A percentile compares a stretch with the other conserved stretches of the same genome.
These are phyloP conservation scores for Lactarius tabidus DNA, from an alignment of 768 basidiomycete genomes.

Conservation along the genomic window DNA sequence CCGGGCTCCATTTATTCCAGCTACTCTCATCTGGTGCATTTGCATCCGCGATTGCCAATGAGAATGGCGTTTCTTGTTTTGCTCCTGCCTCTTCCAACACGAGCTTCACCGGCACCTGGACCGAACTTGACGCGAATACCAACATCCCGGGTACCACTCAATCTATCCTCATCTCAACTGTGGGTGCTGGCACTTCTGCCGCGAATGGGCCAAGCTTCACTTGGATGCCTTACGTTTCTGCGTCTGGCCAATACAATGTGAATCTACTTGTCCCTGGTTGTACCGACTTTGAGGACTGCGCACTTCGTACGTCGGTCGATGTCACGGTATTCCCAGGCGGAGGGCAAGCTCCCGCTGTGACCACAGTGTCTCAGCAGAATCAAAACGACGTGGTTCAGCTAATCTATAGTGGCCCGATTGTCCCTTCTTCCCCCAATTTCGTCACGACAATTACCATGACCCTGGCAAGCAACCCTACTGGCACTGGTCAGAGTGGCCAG, in stretches of 20 bases:
- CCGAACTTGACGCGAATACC: conserved; percentile 56
- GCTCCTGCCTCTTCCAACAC: conserved; percentile 71
- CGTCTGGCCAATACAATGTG: conserved; percentile 80
- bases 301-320: conserved; percentile 71
- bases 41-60: conserved; percentile 60
- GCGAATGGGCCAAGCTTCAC: conserved; percentile 73
- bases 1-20: conserved; percentile 89
- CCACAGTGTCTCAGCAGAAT: conserved; percentile 72
- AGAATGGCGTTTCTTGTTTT: conserved; percentile 71
- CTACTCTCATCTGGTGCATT: conserved; percentile 90
- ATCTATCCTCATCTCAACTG: conserved; percentile 62
- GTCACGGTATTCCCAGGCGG: conserved; percentile 79
- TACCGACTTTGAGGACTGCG: conserved; percentile 72
- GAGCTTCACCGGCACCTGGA: conserved; percentile 68
- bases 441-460: conserved; percentile 71
- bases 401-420: conserved; percentile 80
- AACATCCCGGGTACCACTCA: conserved; percentile 78
- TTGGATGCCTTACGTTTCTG: conserved; percentile 90
- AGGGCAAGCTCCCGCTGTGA: conserved; percentile 58
- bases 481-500: conserved; percentile 58
- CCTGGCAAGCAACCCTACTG: conserved; percentile 60
- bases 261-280: conserved; percentile 89
- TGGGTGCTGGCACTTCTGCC: conserved; percentile 59
- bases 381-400: conserved; percentile 51
- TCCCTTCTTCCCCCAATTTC: conserved; percentile 69